phyloP scores from a whole-genome alignment of 495 filamentous ascomycete species.

The Geoglossum glabrum region DNA sequence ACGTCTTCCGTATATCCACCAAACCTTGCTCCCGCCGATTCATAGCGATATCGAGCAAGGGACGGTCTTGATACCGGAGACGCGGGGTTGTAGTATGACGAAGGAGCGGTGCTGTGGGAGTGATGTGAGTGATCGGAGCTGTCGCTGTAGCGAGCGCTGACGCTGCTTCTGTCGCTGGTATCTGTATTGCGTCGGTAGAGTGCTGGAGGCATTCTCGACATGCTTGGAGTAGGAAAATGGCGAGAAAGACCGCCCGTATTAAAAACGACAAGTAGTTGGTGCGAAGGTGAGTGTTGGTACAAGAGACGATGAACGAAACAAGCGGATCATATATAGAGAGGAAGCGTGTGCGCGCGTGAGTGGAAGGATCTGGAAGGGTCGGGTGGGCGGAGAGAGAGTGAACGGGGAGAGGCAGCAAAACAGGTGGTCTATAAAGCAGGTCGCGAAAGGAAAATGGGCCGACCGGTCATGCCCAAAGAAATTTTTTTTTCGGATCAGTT shows the following conservation, averaged over 20 bases:
- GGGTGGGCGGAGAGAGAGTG: neutral
- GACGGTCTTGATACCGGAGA: neutral
- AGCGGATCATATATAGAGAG: neutral
- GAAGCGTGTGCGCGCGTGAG: too few species aligned
- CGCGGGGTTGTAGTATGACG: neutral
- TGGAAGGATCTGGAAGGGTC: too few species aligned
- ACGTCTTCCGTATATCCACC: conserved; percentile 13
- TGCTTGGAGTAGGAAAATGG: neutral
- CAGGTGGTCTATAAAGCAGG: too few species aligned
- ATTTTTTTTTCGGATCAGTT: too few species aligned
- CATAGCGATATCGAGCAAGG: neutral
- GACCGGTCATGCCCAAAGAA: too few species aligned
- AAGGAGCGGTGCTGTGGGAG: neutral
- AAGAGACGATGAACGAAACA: neutral
- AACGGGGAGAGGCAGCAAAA: too few species aligned
- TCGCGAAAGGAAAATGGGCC: too few species aligned
- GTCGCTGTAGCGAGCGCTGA: conserved; percentile 1
- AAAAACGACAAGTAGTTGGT: neutral
- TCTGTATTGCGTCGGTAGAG: neutral
- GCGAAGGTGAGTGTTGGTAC: neutral
- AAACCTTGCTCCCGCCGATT: neutral
- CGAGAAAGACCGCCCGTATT: neutral
- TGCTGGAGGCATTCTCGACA: neutral
- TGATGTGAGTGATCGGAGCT: neutral
- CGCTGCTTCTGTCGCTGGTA: neutral